phyloP scores from a whole-genome alignment of 2,329 filamentous ascomycete species.

The Harringtonia lauricola region DNA sequence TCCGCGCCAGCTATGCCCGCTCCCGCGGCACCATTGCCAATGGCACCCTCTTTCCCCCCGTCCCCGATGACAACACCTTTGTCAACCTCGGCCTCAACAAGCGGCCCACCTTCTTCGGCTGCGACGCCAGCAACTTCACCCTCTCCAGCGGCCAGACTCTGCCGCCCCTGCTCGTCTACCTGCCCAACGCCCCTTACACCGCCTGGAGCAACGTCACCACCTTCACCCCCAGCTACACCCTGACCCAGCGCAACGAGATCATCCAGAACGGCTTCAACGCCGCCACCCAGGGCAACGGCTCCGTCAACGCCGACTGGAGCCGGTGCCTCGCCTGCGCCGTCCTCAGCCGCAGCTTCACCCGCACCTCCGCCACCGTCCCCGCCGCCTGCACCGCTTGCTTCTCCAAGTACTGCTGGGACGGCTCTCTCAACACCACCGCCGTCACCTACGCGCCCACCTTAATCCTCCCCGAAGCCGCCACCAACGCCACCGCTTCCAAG shows the following conservation, averaged over 20 bases:
- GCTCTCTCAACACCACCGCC: conserved; percentile 33
- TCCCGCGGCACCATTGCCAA: conserved; percentile 35
- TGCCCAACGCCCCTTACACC: conserved; percentile 77
- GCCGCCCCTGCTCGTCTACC: conserved; percentile 41
- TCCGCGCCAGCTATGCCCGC: conserved; percentile 46
- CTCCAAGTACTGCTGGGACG: conserved; percentile 82
- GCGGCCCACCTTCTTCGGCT: conserved; percentile 53
- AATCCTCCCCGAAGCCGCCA: conserved; percentile 16
- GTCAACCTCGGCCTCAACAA: conserved; percentile 46
- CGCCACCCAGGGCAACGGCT: conserved; percentile 73
- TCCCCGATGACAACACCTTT: conserved; percentile 46
- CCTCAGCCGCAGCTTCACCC: conserved; percentile 61
- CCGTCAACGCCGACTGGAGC: conserved; percentile 63
- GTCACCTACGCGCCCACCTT: conserved; percentile 20
- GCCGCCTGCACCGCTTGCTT: conserved; percentile 69
- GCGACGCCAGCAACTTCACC: conserved; percentile 28
- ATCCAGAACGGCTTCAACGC: conserved; percentile 80
- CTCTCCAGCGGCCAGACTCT: conserved; percentile 7
- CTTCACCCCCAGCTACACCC: conserved; percentile 54
- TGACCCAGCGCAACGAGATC: conserved; percentile 61
- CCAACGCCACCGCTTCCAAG: conserved; percentile 1
- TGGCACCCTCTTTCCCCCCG: conserved; percentile 44
- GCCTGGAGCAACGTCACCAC: conserved; percentile 70
- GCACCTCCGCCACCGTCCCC: conserved; percentile 59
- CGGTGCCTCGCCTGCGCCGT: conserved; percentile 83